Evolutionary conservation across 73 alveolate species (phyloP), one percentile per base, ranked within the genome.

Genomic region (Loxodes magnus): DNA sequence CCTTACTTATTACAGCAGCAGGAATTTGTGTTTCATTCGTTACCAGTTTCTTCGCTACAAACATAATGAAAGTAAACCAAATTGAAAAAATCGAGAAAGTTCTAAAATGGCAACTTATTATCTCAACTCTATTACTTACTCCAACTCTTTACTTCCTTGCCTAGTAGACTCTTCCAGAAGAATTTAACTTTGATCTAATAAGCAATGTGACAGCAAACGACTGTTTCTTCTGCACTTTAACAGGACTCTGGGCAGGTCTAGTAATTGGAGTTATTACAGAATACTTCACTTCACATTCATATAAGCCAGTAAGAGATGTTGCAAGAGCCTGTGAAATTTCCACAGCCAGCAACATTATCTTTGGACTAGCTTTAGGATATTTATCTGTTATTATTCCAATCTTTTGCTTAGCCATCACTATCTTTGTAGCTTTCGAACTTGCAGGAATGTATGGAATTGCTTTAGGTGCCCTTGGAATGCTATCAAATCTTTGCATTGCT

Each of bases 401-500:
- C 49, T 38, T 81, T 48, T 74, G 84, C 33, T 51, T 85, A 33
- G 93, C 88, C 23, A 59, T 67, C 7, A 73, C 96, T 22, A 79
- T 85, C 26, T 74, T 37, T 33, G 51, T 85, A 20, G 33, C 92
- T 5, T 71, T 80, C 82, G 69, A 73, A 21, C 52, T 75, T 54
- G 66, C 88, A n/a, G 39, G 62, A 10, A 59, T 84, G 89, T 91
- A 87, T 67, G 98, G 98, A 36, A 76, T 87, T 29, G 97, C 97
- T 7, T 35, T 91, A 27, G 89, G 92, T 4, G 98, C 98, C 53
- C 76, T 91, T 43, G 98, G 98, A 35, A 91, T 91, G 98, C 90
- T 91, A 29, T 75, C 90, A 21, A 77, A 84, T 48, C 77, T 91
- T 51, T 53, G 91, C 24, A 65, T 87, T 42, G 96, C 95, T 26